A percentile compares a stretch with the other conserved stretches of the same genome.
phyloP scores from a whole-genome alignment of 2,329 filamentous ascomycete species.

The Xylaria sp. region DNA sequence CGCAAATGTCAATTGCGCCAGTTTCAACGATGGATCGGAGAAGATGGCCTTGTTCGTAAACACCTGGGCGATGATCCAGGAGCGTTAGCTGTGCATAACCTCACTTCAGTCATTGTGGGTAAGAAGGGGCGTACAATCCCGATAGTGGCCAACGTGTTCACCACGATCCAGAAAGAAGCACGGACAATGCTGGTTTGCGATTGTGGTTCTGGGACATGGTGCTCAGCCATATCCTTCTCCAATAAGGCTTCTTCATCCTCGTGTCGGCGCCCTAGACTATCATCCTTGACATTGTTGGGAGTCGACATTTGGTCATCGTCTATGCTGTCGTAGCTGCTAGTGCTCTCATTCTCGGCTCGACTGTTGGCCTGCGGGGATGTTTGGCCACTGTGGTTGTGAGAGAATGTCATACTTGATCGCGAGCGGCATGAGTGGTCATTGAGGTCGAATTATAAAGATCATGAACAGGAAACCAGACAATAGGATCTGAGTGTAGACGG shows the following conservation, averaged over 20 bases:
- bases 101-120: background rate
- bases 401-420: slow-evolving; percentile 42
- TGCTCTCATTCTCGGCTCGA: slow-evolving; percentile 51
- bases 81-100: slow-evolving; percentile 16
- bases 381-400: slow-evolving; percentile 36
- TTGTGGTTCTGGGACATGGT: slow-evolving; percentile 49
- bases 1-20: slow-evolving; percentile 73
- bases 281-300: slow-evolving; percentile 52
- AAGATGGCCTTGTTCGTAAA: slow-evolving; percentile 79
- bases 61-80: slow-evolving; percentile 58
- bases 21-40: slow-evolving; percentile 68
- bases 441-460: background rate
- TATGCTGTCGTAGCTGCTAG: slow-evolving; percentile 45
- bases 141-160: slow-evolving; percentile 72
- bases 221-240: slow-evolving; percentile 49
- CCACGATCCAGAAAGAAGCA: slow-evolving; percentile 65
- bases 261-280: slow-evolving; percentile 48
- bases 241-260: slow-evolving; percentile 58
- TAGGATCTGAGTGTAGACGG: background rate
- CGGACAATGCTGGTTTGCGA: slow-evolving; percentile 53
- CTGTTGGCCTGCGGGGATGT: slow-evolving; percentile 53
- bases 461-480: background rate
- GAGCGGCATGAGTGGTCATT: slow-evolving; percentile 27
- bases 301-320: slow-evolving; percentile 50
- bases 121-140: slow-evolving; percentile 63